Evolutionary conservation across 257 asterid genomes (phyloP), one percentile per base, ranked within the genome.

Genomic region (Lavandula angustifolia): DNA sequence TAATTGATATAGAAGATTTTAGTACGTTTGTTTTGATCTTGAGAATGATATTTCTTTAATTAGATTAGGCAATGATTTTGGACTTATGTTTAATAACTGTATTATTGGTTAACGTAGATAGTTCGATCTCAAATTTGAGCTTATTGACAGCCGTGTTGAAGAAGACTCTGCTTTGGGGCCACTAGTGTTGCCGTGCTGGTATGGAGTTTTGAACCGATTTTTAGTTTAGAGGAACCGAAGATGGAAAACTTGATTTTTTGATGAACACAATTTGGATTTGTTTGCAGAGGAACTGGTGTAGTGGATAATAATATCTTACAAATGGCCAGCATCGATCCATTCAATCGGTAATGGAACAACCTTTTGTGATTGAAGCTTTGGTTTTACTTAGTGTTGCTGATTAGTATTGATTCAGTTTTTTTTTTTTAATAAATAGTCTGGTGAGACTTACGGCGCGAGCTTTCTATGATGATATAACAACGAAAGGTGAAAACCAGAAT

Each of bases 381-480:
- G 2, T 55, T 56, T 31, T 2, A n/a, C 12, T 42, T 33, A 7
- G 10, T 66, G 64, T 29, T 29, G 54, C 9, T 56, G 66, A 10
- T 62, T 40, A 47, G 62, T 18, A 56, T 22, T 66, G 10, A n/a
- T 17, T 54, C 33, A 3, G 42, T 58, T 38, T 47, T 7, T 32
- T 51, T 64, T n/a, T n/a, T n/a, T n/a, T n/a, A n/a, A 33, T 66
- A 31, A 68, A 62, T 61, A 89, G 96, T 57, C 71, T 94, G 91
- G 99, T 94, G 75, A 94, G 81, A 79, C 85, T 86, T 14, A 88
- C 91, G 32, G 97, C 95, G 9, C 80, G 97, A 78, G 97, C 99
- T 9, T 94, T 94, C 63, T 94, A 94, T 54, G 97, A 86, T 64
- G 97, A 94, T 74, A 79, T 86, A 62, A 73, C 96, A 4, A 83